Evolutionary conservation across 345 rosid genomes (phyloP), one percentile per base, ranked within the genome.

Genomic region (Eucalyptus curtisii): DNA sequence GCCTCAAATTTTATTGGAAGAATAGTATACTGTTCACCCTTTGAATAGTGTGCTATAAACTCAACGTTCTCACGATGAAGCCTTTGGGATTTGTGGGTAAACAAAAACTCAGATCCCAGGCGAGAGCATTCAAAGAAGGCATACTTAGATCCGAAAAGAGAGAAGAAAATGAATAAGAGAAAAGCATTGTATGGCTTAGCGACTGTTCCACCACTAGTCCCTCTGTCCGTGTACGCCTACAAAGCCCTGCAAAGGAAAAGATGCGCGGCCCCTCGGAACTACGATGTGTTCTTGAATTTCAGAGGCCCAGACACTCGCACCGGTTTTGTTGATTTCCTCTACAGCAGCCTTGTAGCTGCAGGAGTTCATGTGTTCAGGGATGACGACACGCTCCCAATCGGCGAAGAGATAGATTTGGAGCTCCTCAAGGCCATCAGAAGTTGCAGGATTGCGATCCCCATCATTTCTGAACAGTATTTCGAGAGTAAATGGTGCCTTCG

Each of bases 351-450:
- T 7, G 71, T 30, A 0, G 33, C 17, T 61, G 71, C 71, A 13
- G 37, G 71, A 1, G 0, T 64, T 2, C 31, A n/a, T 0, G 37
- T 64, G 19, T 64, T 64, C 37, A n/a, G 71, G 37, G 37, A 64
- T 0, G 10, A 64, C 0, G 37, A n/a, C 2, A 0, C 10, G 4
- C 33, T 64, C 37, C 37, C 37, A 0, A 3, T 64, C 5, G 37
- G 71, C 2, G 3, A 30, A 31, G 19, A n/a, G 37, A 13, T 64
- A n/a, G 37, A 3, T 1, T 10, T 2, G 71, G 71, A 64, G 71
- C 33, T 30, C 15, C 2, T 13, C 10, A 9, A 16, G 10, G 71
- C 71, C 37, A 64, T 64, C 37, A 64, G 4, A 31, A 64, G 6
- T n/a, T 64, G 37, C 0, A 64, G 37, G 19, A 30, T 64, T 1